Percentiles rank a stretch among this genome's conserved stretches.
Conservation (phyloP, 1,284 basidiomycete species). For the Papiliotrema nemorosa region DNA sequence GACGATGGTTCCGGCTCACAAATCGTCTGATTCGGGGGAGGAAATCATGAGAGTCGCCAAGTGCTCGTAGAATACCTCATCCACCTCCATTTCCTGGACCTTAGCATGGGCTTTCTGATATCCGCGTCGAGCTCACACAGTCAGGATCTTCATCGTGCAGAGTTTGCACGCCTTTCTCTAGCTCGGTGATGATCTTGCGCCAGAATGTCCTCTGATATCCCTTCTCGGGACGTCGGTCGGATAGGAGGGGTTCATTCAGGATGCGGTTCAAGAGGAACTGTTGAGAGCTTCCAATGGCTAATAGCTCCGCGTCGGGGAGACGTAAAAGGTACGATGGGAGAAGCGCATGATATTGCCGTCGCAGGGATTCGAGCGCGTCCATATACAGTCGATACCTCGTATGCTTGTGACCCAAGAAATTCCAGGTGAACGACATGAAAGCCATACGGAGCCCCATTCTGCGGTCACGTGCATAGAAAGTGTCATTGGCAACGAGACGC, state of each 20-base stretch:
- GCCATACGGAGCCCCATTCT: no score
- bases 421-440: no score
- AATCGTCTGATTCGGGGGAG: slow-evolving; percentile 1
- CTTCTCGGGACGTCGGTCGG: slow-evolving; percentile 19
- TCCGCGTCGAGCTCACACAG: slow-evolving; percentile 1
- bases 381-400: no score
- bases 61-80: slow-evolving; percentile 41
- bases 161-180: slow-evolving; percentile 25
- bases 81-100: slow-evolving; percentile 25
- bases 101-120: not conserved
- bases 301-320: slow-evolving; percentile 15
- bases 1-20: slow-evolving; percentile 3
- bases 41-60: slow-evolving; percentile 34
- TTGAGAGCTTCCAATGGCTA: slow-evolving; percentile 17
- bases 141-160: slow-evolving; percentile 13
- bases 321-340: slow-evolving; percentile 37
- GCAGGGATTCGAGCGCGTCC: slow-evolving; percentile 12
- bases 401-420: no score
- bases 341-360: slow-evolving; percentile 40
- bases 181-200: slow-evolving; percentile 22
- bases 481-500: no score
- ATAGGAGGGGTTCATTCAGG: slow-evolving; percentile 11
- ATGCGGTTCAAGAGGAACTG: slow-evolving; percentile 18
- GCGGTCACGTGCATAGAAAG: no score
- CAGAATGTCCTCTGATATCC: slow-evolving; percentile 35